These are phyloP conservation scores for Rhododendron ferrugineum DNA, from an alignment of 148 eudicot species.

Conservation along the genomic window DNA sequence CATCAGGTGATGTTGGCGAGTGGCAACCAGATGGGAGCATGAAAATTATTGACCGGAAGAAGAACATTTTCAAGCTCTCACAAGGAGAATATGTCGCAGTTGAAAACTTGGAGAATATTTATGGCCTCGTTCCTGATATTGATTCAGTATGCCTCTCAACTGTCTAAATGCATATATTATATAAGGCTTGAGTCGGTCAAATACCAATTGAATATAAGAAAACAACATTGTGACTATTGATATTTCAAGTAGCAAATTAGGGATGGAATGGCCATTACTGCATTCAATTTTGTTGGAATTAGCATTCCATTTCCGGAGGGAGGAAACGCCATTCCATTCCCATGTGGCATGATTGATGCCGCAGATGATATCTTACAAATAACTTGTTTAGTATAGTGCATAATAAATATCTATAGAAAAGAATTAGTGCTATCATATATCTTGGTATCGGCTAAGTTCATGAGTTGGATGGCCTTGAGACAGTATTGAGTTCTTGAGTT, in stretches of 20 bases:
- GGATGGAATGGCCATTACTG: not conserved
- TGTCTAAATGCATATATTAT: not conserved
- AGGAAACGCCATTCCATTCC: not conserved
- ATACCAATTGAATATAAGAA: not conserved
- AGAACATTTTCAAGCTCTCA: conserved; percentile 96
- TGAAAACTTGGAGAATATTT: conserved; percentile 89
- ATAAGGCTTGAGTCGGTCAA: not conserved
- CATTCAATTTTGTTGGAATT: not conserved
- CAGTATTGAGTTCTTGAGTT: not conserved
- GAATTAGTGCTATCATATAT: not conserved
- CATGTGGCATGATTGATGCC: not conserved
- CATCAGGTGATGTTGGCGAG: conserved; percentile 93
- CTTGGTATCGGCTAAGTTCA: not conserved
- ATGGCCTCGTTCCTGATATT: conserved; percentile 58
- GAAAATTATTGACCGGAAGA: conserved; percentile 90
- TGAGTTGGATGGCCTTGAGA: not conserved
- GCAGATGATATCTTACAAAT: not conserved
- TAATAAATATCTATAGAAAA: not conserved
- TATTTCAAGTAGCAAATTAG: not conserved
- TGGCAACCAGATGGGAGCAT: conserved; percentile 96
- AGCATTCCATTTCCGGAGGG: not conserved
- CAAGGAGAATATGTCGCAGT: conserved; percentile 99
- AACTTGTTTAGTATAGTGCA: not conserved
- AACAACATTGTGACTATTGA: not conserved
- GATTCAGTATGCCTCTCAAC: conserved; percentile 56